These are phyloP conservation scores for Plasmodium falciparum DNA, from an alignment of 169 alveolate genomes.

Conservation along the genomic window DNA sequence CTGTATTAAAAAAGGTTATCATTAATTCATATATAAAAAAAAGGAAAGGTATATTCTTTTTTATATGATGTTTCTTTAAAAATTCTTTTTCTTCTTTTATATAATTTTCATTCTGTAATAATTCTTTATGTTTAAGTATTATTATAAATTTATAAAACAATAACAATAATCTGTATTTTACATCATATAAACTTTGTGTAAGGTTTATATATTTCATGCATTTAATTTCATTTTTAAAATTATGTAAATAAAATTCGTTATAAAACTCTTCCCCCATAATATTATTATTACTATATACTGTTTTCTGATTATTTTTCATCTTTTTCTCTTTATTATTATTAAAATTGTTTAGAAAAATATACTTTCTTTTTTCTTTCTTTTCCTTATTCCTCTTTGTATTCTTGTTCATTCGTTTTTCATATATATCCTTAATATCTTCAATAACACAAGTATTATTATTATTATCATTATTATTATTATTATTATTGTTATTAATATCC, in stretches of 20 bases:
- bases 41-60: slow-evolving; percentile 31
- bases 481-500: no score
- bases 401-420: background rate
- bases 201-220: slow-evolving; percentile 70
- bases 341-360: background rate
- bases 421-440: background rate
- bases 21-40: slow-evolving; percentile 46
- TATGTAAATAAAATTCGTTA: slow-evolving; percentile 4
- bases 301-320: slow-evolving; percentile 25
- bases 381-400: background rate
- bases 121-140: slow-evolving; percentile 33
- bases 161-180: slow-evolving; percentile 23
- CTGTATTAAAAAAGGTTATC: slow-evolving; percentile 17
- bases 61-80: slow-evolving; percentile 15
- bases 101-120: slow-evolving; percentile 17
- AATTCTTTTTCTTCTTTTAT: slow-evolving; percentile 14
- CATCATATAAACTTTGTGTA: slow-evolving; percentile 62
- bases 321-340: background rate
- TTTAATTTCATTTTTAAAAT: slow-evolving; percentile 50
- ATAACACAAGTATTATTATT: no score
- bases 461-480: no score
- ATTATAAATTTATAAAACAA: slow-evolving; percentile 41
- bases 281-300: background rate
- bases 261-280: background rate
- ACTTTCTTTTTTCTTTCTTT: background rate